These are phyloP conservation scores for Moricandia arvensis DNA, from an alignment of 345 rosid species.

Conservation along the genomic window DNA sequence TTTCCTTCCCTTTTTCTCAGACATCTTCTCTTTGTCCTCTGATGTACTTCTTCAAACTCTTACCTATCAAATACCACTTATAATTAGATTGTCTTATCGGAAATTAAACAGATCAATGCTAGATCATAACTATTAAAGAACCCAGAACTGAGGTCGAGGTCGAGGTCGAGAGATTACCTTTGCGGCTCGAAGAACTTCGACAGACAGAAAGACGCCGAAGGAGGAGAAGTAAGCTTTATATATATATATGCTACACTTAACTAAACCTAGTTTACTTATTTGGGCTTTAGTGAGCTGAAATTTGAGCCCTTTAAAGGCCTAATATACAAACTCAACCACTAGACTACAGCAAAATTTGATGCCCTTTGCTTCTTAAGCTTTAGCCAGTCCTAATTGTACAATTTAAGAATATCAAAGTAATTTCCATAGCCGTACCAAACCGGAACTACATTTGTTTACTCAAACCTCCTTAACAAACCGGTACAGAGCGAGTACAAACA, in stretches of 20 bases:
- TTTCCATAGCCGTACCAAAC: no score
- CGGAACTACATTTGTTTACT: no score
- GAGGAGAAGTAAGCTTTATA: neutral
- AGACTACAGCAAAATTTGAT: no score
- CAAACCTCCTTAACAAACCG: no score
- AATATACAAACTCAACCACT: neutral
- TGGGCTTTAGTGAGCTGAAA: conserved; percentile 18
- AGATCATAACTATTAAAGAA: neutral
- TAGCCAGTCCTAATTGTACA: no score
- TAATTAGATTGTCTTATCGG: neutral
- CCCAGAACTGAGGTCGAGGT: neutral
- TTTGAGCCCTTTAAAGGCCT: neutral
- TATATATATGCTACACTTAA: conserved; percentile 27
- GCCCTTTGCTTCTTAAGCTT: no score
- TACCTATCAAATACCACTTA: neutral
- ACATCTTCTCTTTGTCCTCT: conserved; percentile 40
- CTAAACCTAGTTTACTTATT: conserved; percentile 15
- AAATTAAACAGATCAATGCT: neutral
- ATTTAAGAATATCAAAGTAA: no score
- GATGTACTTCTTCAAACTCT: conserved; percentile 10
- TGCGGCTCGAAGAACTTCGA: conserved; percentile 20
- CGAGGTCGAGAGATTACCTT: conserved; percentile 20
- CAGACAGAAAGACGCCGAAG: conserved; percentile 20
- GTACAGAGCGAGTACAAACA: no score
- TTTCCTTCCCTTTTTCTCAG: conserved; percentile 57